Evolutionary conservation across 306 rosid species (phyloP), one percentile per base, ranked within the genome.

Genomic region (Cucumis hystrix): DNA sequence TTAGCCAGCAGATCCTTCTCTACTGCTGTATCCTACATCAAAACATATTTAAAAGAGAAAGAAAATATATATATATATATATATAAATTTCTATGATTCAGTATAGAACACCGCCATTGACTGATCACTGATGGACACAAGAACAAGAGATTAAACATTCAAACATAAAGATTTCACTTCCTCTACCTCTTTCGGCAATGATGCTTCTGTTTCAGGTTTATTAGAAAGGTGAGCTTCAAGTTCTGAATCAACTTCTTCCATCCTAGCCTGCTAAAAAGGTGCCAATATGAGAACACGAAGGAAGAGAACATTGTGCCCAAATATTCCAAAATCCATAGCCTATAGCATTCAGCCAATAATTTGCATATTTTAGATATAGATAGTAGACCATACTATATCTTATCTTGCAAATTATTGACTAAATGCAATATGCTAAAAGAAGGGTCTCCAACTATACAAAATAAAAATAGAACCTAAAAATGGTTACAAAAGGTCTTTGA

Each of bases 251-350:
- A 76, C 81, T 62, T 58, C 82, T 43, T 43, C 49, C 35, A 70
- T 80, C 79, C 47, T 81, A 84, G 83, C 93, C 97, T 92, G 83
- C 49, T 77, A 82, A 80, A 89, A 71, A 52, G 62, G 43, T 75
- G 51, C 35, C 62, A 83, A 78, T 64, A 75, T 85, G 78, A 84
- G 80, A 73, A 88, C 79, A 67, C 5, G 15, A 4, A 61, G 67
- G 17, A 51, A 51, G n/a, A 3, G 56, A 15, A 51, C n/a, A 47
- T 47, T 13, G 4, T 51, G 4, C 56, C 56, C 4, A 51, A 51
- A 51, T 15, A 51, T 51, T 51, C 7, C 55, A 13, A 51, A 51
- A 51, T 51, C 55, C 55, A 47, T 45, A 41, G 47, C 51, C 13
- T 45, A 45, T 45, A 45, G 51, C 51, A 45, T 45, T 45, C 7